Evolutionary conservation across 2,329 filamentous ascomycete species (phyloP), one percentile per base, ranked within the genome.

Genomic region (Akanthomyces uredinophilus): DNA sequence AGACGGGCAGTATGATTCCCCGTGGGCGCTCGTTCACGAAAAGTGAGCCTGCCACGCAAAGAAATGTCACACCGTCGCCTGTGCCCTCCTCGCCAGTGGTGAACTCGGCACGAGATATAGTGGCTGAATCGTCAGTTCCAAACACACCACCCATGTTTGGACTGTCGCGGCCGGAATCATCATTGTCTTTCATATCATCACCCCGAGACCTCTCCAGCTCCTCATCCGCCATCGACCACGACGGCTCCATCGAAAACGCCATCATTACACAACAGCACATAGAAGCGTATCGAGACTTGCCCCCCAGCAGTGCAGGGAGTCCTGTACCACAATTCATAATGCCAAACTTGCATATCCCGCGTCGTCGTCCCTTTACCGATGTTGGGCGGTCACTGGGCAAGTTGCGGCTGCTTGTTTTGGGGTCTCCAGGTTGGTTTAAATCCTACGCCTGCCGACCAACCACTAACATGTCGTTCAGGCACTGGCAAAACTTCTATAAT

Each of bases 311-410:
- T 62, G 68, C 55, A 50, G 59, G 59, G 13, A 61, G 64, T 51
- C 54, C 68, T 64, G 81, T 79, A 46, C 89, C 89, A 27, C 93
- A 98, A 74, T 83, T 99, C n/a, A 91, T 99, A 64, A 99, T 99
- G 95, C 95, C 95, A 5, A 96, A 92, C 70, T 88, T 99, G 69
- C 87, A 86, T 65, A 95, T 99, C 85, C 94, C 95, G 4, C 90
- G 86, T 64, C 87, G 95, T 55, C 84, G 92, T 57, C 93, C 93
- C 0, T 98, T 98, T 73, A 97, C 95, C 0, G 86, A 90, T n/a
- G 84, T 84, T 52, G 95, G 95, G 18, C 94, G 89, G 76, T 83
- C 83, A 39, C 84, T 98, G 72, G 94, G 94, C 1, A 88, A 91
- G 68, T 80, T 98, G 60, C 98, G 96, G 77, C 79, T 98, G n/a